Evolutionary conservation across 2,329 filamentous ascomycete species (phyloP).

Genomic region (Sclerotinia spermophila): DNA sequence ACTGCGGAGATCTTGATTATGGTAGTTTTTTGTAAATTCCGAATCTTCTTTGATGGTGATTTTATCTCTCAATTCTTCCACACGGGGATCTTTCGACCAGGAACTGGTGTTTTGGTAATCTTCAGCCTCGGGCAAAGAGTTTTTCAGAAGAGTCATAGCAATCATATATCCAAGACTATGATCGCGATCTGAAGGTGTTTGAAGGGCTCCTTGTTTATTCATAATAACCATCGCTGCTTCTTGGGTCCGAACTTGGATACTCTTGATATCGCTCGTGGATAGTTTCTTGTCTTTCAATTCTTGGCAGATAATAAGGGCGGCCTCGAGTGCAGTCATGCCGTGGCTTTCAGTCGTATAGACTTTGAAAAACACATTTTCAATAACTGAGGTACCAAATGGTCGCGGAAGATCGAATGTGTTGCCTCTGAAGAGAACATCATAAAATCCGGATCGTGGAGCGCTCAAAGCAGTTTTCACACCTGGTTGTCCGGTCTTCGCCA

Average conservation of each 20-base stretch:
- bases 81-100: slow-evolving; percentile 4
- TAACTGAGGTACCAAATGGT: slow-evolving; percentile 26
- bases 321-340: slow-evolving; percentile 38
- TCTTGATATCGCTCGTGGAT: slow-evolving; percentile 28
- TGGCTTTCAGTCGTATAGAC: slow-evolving; percentile 36
- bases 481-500: slow-evolving; percentile 34
- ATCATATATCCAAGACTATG: slow-evolving; percentile 40
- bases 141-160: slow-evolving; percentile 38
- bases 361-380: slow-evolving; percentile 35
- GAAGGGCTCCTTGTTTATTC: slow-evolving; percentile 33
- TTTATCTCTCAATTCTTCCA: slow-evolving; percentile 28
- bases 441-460: slow-evolving; percentile 39
- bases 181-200: slow-evolving; percentile 38
- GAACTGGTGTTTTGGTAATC: slow-evolving; percentile 18
- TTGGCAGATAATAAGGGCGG: slow-evolving; percentile 28
- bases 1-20: slow-evolving; percentile 32
- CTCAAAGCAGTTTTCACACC: slow-evolving; percentile 37
- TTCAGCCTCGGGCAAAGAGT: slow-evolving; percentile 15
- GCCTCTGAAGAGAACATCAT: slow-evolving; percentile 26
- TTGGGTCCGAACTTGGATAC: slow-evolving; percentile 35
- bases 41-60: slow-evolving; percentile 33
- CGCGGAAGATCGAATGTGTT: slow-evolving; percentile 28
- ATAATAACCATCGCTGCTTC: slow-evolving; percentile 37
- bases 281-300: slow-evolving; percentile 23
- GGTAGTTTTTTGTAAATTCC: slow-evolving; percentile 36